A percentile compares a stretch with the other conserved stretches of the same genome.
These are phyloP conservation scores for Haplosporangium gracile DNA, from an alignment of 192 early-diverging fungal genomes.

Conservation along the genomic window DNA sequence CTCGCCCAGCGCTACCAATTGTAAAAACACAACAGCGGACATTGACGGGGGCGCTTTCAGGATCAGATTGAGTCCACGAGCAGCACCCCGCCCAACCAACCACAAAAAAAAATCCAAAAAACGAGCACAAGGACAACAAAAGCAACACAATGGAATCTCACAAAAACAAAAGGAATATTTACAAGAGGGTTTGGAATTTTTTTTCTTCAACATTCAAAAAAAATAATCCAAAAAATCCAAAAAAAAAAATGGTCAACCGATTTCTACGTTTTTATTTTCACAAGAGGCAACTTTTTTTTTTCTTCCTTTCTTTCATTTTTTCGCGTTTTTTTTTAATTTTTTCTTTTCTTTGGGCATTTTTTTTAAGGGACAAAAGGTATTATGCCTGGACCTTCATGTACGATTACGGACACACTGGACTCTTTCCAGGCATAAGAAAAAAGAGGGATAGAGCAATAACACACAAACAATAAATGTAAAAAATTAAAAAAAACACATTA, in stretches of 20 bases:
- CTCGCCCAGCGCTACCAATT: constrained; percentile 66
- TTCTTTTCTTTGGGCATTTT: constrained; percentile 11
- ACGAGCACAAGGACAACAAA: constrained; percentile 6
- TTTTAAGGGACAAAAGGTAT: constrained; percentile 32
- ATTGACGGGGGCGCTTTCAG: not conserved
- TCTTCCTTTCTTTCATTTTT: constrained; percentile 6
- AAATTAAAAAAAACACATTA: constrained; percentile 14
- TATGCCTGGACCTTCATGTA: constrained; percentile 19
- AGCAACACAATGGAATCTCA: not conserved
- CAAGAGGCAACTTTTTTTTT: constrained; percentile 18
- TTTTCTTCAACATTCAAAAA: constrained; percentile 8
- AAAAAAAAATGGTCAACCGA: constrained; percentile 30
- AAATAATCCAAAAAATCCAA: constrained; percentile 11
- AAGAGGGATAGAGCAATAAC: constrained; percentile 31
- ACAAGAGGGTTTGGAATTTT: constrained; percentile 8
- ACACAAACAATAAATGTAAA: constrained; percentile 20
- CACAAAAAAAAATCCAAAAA: not conserved
- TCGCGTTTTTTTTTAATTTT: constrained; percentile 15
- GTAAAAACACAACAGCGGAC: constrained; percentile 43
- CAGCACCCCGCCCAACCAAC: not conserved
- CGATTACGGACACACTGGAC: constrained; percentile 9
- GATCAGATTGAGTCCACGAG: not conserved
- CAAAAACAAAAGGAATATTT: constrained; percentile 27
- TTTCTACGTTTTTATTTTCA: constrained; percentile 4
- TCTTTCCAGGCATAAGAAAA: constrained; percentile 28